Evolutionary conservation across 1,284 basidiomycete genomes (phyloP), one percentile per base, ranked within the genome.

Genomic region (Rhizopogon hawkerae): DNA sequence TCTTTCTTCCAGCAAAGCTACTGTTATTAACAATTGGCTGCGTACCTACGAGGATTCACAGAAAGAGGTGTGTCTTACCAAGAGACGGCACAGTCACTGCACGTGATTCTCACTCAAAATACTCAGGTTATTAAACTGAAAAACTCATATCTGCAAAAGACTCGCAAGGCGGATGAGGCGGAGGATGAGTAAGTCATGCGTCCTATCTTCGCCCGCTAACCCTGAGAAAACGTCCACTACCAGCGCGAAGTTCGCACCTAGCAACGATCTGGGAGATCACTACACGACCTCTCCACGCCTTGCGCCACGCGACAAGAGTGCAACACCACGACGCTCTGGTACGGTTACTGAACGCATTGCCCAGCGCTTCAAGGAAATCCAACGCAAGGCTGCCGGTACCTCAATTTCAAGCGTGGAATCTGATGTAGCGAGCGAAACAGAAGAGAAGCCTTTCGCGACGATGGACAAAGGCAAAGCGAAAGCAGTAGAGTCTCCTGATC

Each of bases 231-330:
- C 26, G 39, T 37, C 48, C 41, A 49, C 38, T 33, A 49, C 8
- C 51, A 89, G 90, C 63, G 87, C 79, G 42, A 89, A 89, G 61
- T 93, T 93, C 59, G 88, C 89, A 3, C 90, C 90, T 1, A 81
- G 76, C 58, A 73, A 69, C 56, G 73, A 72, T 52, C 71, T 69
- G 31, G 67, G 67, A 8, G 86, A 90, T 65, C 79, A 78, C 52
- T 90, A 86, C 63, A 90, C 88, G 2, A 77, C 73, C 9, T 89
- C 89, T 13, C 89, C 89, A 7, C 77, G 78, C 46, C 65, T 82
- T 10, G 70, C 73, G 16, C 83, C 83, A 18, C 72, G 69, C 14
- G 82, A 85, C 55, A 66, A 56, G 46, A 74, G 75, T 48, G 61
- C 65, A n/a, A 67, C 77, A 34, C 81, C 79, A 2, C 71, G 75